Conservation (phyloP, 805 yeast genomes). For the Helenozyma baotianmanensis region DNA sequence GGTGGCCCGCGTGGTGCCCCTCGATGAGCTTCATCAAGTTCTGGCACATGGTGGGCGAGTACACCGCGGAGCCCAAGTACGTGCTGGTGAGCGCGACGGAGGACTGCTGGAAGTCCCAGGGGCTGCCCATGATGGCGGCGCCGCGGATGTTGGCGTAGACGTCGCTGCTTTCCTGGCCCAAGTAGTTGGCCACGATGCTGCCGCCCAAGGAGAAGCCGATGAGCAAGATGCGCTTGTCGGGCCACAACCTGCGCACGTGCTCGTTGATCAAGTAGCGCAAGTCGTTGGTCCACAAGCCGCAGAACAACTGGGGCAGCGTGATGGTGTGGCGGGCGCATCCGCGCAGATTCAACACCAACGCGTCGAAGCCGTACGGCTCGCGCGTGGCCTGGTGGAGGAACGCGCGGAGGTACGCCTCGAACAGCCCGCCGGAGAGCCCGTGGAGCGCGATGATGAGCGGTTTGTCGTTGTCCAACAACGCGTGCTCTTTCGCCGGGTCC, state of each 20-base stretch:
- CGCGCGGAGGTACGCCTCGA: constrained; percentile 66
- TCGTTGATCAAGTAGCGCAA: constrained; percentile 54
- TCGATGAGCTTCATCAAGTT: constrained; percentile 31
- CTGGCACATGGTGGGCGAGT: constrained; percentile 41
- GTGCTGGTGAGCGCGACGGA: constrained; percentile 39
- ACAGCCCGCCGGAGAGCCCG: constrained; percentile 79
- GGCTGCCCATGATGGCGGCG: constrained; percentile 58
- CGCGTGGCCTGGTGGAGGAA: constrained; percentile 41
- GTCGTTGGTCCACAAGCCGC: constrained; percentile 69
- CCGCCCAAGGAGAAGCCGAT: constrained; percentile 76
- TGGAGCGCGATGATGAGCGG: constrained; percentile 64
- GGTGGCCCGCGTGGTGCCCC: constrained; percentile 26
- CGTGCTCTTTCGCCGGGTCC: constrained; percentile 39
- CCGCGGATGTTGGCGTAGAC: constrained; percentile 50
- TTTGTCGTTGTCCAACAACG: constrained; percentile 28
- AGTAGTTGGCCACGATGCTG: constrained; percentile 57
- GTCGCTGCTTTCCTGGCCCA: constrained; percentile 57
- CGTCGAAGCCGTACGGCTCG: constrained; percentile 44
- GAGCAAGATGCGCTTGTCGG: constrained; percentile 58
- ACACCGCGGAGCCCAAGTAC: constrained; percentile 32
- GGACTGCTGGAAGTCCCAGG: constrained; percentile 68
- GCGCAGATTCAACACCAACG: constrained; percentile 59
- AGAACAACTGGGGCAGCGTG: constrained; percentile 61
- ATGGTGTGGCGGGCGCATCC: constrained; percentile 76
- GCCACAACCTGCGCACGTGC: constrained; percentile 47